Evolutionary conservation across 257 asterid genomes (phyloP), one percentile per base, ranked within the genome.

Genomic region (Petrea volubilis): DNA sequence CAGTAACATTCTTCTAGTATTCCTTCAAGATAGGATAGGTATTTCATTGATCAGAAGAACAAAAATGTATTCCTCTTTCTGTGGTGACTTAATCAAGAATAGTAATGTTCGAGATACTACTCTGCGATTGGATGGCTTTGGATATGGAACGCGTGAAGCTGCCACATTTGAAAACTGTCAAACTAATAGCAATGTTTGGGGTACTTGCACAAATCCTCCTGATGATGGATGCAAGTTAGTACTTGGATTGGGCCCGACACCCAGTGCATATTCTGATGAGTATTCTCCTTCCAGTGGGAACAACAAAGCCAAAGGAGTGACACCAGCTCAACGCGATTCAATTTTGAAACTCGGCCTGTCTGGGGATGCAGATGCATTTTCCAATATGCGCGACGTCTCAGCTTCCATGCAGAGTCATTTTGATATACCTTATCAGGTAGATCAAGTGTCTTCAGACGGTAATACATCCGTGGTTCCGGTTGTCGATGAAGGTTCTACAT

Each of bases 221-320:
- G 96, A 90, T 70, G 98, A 93, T 65, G 93, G 87, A 21, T 93
- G 95, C 88, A 84, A 84, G 78, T 81, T 93, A 86, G 95, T 93
- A 21, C 97, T 93, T 60, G 98, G 98, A 65, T 70, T 90, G 72
- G 98, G 97, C 57, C 98, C 97, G 3, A 86, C 98, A 0, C 90
- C 97, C 38, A 82, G 86, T 79, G 56, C 87, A 27, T 88, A 85
- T 73, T 82, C 88, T 3, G 84, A 74, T 36, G 82, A 79, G 41
- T 74, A 59, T 77, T 78, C 70, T 53, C 73, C 73, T 68, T 78
- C 76, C n/a, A 83, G 69, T 1, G n/a, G 43, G 56, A 67, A 70
- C 78, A 71, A 41, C 52, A 86, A 81, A 72, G 33, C 64, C 38
- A 92, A 84, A 57, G 87, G 85, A 12, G 57, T 56, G 5, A 50